phyloP scores from a whole-genome alignment of 106 monocot genomes.

The Hemerocallis citrina region DNA sequence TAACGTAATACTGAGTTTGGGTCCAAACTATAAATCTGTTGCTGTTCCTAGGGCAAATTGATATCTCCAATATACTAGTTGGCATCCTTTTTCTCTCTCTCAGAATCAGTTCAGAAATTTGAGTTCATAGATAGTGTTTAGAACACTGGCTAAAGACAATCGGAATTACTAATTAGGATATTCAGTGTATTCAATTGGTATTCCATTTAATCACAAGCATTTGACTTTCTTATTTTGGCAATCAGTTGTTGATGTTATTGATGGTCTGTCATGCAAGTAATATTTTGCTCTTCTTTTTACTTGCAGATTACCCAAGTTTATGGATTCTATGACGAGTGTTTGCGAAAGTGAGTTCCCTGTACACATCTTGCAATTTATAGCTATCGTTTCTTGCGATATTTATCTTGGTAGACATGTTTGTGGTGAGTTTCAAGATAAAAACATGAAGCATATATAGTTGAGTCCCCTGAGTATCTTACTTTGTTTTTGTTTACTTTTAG shows the following conservation, averaged over 20 bases:
- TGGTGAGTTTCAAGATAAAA: neutral
- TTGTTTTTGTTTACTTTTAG: no score
- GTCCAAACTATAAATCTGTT: no score
- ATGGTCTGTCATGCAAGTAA: neutral
- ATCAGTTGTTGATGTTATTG: no score
- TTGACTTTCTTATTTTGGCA: no score
- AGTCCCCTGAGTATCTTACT: no score
- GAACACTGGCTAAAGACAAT: no score
- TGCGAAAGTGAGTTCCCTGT: constrained; percentile 80
- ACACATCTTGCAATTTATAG: constrained; percentile 1
- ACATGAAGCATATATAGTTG: neutral
- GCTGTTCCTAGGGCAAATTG: no score
- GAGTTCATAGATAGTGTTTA: no score
- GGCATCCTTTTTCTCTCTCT: no score
- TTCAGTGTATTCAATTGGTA: neutral
- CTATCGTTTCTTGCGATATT: neutral
- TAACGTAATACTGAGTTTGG: no score
- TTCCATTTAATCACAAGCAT: neutral
- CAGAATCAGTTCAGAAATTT: no score
- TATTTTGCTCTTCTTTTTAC: neutral
- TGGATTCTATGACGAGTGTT: constrained; percentile 99
- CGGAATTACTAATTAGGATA: neutral
- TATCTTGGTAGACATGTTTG: neutral
- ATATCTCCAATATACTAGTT: no score
- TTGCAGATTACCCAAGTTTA: constrained; percentile 99